Evolutionary conservation across 208 protist species (phyloP), one percentile per base, ranked within the genome.

Genomic region (Trypanosoma avium): DNA sequence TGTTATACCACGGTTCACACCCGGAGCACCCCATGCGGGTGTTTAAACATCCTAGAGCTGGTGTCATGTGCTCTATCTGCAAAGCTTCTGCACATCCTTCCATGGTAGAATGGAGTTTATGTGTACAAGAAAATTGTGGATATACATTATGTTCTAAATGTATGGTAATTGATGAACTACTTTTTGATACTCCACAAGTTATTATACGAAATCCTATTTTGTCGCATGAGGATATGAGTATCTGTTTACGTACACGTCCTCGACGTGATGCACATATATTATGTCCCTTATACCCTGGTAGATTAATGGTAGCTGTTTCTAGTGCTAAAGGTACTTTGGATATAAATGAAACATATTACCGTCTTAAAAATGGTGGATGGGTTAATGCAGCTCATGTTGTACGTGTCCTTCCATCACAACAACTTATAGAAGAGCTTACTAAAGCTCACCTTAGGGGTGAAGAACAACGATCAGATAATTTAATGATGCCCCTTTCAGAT

Each of bases 101-200:
- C 0, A 73, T 79, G 52, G 68, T 72, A 57, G 66, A 66, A 32
- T 93, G 87, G 87, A 86, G 79, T 42, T 22, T 50, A 36, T 93
- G 87, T 71, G 53, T 57, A 9, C 70, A 75, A 6, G 55, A 70
- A 17, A 52, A 57, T 6, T 93, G 87, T 38, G 64, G 64, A 35
- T 82, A 79, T 24, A 47, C 86, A 3, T 64, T 94, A 4, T 94
- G 88, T 52, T 65, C 65, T 42, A 94, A 94, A 71, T 94, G 88
- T 72, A 86, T 89, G 53, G 73, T 83, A 35, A 82, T 94, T 49
- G 71, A 92, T 10, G 84, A 94, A 60, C 53, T 74, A 36, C 61
- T 91, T 43, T 75, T 94, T 27, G 61, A 74, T 8, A 40, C 56
- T 19, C 67, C 70, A 21, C 80, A 90, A 72, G 78, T 90, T 30